Evolutionary conservation across 2,329 filamentous ascomycete species (phyloP).

Genomic region (Chaetomium olivaceum): DNA sequence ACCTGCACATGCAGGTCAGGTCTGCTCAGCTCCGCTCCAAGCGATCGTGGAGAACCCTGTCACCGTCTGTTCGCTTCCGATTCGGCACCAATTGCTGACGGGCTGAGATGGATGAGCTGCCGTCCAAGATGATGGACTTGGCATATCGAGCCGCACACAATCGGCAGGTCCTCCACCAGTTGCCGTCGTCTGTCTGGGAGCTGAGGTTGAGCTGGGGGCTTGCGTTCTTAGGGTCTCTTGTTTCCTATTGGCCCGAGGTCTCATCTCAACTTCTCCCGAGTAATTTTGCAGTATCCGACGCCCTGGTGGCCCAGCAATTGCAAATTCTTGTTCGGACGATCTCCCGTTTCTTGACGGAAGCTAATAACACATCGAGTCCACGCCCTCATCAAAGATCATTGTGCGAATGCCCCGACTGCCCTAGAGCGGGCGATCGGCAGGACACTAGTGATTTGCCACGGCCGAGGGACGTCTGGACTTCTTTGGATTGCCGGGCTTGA

Average conservation of each 20-base stretch:
- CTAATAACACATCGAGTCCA: background rate
- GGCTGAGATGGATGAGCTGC: background rate
- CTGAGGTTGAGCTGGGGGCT: background rate
- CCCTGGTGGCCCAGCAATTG: slow-evolving; percentile 1
- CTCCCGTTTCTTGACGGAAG: background rate
- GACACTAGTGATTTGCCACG: background rate
- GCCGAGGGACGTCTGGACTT: slow-evolving; percentile 8
- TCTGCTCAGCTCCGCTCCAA: background rate
- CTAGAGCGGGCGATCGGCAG: background rate
- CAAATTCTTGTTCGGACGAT: slow-evolving; percentile 1
- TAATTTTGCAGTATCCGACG: background rate
- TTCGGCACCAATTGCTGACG: slow-evolving; percentile 7
- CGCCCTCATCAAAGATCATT: background rate
- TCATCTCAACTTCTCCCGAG: background rate
- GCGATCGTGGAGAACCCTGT: slow-evolving; percentile 26
- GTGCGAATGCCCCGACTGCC: background rate
- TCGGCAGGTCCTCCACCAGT: background rate
- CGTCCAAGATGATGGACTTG: background rate
- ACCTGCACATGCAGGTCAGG: slow-evolving; percentile 20
- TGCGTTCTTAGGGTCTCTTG: background rate
- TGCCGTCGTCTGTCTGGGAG: background rate
- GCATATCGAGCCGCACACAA: background rate
- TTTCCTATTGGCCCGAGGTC: slow-evolving; percentile 8
- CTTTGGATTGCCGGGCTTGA: background rate
- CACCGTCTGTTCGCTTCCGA: slow-evolving; percentile 8